These are phyloP conservation scores for Cinnamomum micranthum DNA, from an alignment of 164 flowering plant genomes.

Conservation along the genomic window DNA sequence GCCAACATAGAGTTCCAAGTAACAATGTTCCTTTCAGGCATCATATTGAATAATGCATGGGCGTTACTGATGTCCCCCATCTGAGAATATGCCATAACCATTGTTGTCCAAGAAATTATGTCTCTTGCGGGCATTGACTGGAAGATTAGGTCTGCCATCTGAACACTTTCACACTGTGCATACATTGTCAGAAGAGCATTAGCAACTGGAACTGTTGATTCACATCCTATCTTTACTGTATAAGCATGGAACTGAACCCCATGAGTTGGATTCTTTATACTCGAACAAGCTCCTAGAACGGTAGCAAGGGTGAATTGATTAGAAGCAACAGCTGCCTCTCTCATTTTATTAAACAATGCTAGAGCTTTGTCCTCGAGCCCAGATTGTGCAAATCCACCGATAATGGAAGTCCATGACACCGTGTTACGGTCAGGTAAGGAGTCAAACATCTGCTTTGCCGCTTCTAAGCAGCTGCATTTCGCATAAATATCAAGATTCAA, in stretches of 20 bases:
- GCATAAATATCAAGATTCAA: constrained; percentile 38
- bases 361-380: constrained; percentile 43
- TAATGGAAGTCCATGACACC: constrained; percentile 54
- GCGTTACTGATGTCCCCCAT: constrained; percentile 31
- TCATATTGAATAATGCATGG: constrained; percentile 30
- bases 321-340: constrained; percentile 22
- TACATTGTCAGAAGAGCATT: constrained; percentile 47
- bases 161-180: constrained; percentile 24
- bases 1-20: constrained; percentile 51
- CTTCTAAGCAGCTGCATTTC: constrained; percentile 18
- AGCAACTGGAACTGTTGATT: constrained; percentile 30
- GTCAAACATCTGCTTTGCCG: constrained; percentile 29
- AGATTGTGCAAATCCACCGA: constrained; percentile 37
- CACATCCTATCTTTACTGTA: constrained; percentile 36
- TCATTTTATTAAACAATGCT: constrained; percentile 38
- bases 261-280: constrained; percentile 20
- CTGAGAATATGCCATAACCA: constrained; percentile 35
- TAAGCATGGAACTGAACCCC: constrained; percentile 40
- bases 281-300: constrained; percentile 42
- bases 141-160: constrained; percentile 29
- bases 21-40: constrained; percentile 38
- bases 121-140: constrained; percentile 32
- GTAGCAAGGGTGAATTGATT: constrained; percentile 50
- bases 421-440: constrained; percentile 28
- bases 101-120: constrained; percentile 41